Evolutionary conservation across 1,139 yeast species (phyloP), one percentile per base, ranked within the genome.

Genomic region (Starmera stellimalicola): DNA sequence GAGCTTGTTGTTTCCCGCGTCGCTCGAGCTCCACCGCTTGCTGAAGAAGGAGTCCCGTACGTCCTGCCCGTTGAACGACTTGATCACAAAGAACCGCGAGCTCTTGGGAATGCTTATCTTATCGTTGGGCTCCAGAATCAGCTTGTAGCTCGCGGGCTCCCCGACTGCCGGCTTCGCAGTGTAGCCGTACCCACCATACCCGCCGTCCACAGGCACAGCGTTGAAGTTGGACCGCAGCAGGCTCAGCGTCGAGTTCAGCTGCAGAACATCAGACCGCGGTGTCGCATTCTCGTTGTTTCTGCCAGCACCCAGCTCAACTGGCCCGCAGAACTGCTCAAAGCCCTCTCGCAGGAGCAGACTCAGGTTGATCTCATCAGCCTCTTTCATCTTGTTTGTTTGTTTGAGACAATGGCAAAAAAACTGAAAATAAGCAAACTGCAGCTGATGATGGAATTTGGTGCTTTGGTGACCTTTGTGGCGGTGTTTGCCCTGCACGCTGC

Each of bases 21-120:
- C 71, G 0, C 81, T 74, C 0, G 80, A 73, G 0, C 78, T 63
- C 82, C 82, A 75, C 23, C 73, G 62, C 6, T 63, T 62, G 40
- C 73, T 62, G 32, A 54, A 46, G 40, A 65, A 65, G 0, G 79
- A 70, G 4, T 73, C 63, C 36, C 58, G 59, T 11, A 75, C 68
- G 42, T 75, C 77, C 14, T 57, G 54, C 14, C 65, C 55, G 33
- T 59, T 67, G 46, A 60, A 66, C 0, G 80, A 73, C 44, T 74
- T 75, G 38, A 75, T 73, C 11, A 75, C 73, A 43, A 73, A 75
- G 45, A 71, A 73, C 30, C 57, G 56, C 1, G 77, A 56, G 7
- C 44, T 43, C 1, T 42, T 45, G 3, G 62, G 61, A 2, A 57
- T 46, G 14, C 36, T 36, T 6, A 44, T 23, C 11, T 22, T 22